A percentile compares a stretch with the other conserved stretches of the same genome.
Conservation (phyloP, 129 eudicot genomes). For the Pulicaria dysenterica region DNA sequence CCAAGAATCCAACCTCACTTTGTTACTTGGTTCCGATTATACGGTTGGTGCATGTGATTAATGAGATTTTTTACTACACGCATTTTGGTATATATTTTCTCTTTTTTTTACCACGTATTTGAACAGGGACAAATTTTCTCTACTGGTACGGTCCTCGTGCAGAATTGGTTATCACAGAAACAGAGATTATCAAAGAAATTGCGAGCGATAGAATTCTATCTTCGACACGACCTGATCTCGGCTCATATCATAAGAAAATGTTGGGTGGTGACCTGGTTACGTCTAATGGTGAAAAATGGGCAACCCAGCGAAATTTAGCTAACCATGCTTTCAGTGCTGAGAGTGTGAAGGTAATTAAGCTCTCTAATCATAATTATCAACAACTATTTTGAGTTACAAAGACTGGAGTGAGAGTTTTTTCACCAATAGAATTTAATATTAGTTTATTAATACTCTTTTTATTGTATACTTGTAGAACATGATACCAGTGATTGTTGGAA, state of each 20-base stretch:
- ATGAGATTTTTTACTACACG: background rate
- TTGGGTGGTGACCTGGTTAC: conserved; percentile 49
- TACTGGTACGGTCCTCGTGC: conserved; percentile 52
- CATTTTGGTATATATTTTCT: background rate
- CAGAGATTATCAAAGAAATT: conserved; percentile 54
- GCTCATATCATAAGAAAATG: conserved; percentile 35
- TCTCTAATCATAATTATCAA: background rate
- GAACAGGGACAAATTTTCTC: conserved; percentile 47
- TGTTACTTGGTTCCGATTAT: conserved; percentile 38
- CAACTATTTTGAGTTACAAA: too few relatives aligned
- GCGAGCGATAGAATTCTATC: conserved; percentile 36
- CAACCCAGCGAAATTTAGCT: conserved; percentile 44
- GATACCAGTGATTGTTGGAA: conserved; percentile 34
- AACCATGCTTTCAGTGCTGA: conserved; percentile 54
- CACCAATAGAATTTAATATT: too few relatives aligned
- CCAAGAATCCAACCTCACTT: conserved; percentile 49
- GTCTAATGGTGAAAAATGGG: conserved; percentile 54
- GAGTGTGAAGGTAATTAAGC: conserved; percentile 44
- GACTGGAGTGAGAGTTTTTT: too few relatives aligned
- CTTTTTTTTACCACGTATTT: background rate
- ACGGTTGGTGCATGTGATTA: conserved; percentile 31
- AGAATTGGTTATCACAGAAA: conserved; percentile 48
- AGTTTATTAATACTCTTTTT: background rate
- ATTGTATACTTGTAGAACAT: conserved; percentile 17
- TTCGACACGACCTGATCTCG: conserved; percentile 28